Base-by-base conservation (phyloP, 352 stramenopile genomes). In the Peronospora destructor region DNA sequence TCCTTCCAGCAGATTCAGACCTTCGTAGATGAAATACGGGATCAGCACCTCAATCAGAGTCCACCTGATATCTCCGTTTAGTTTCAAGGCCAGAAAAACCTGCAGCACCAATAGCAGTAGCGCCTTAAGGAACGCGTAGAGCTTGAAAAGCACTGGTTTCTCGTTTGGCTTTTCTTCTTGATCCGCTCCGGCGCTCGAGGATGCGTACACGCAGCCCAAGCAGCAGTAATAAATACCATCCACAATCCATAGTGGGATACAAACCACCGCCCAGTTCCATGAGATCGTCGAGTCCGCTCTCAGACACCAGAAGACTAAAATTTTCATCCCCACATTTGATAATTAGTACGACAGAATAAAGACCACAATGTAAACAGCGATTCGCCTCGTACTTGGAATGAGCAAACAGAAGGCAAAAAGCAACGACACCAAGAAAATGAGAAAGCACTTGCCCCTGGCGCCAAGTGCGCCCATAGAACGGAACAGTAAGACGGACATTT, bases 381-480 rank as follows among this genome's bases (percentile, higher is more conserved):
- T 37, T 43, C 25, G 13, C n/a, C 8, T 59, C 75, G 59, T 72
- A 91, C 81, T 84, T 19, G 82, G 82, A 50, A 91, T 91, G 61
- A 90, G 78, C 37, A 87, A 64, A 61, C 91, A 90, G 59, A 93
- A 91, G n/a, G 56, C 66, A 58, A 93, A 86, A 14, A 89, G 71
- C 42, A 90, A 50, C 45, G 78, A 76, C 45, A 93, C 70, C 7
- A 81, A 55, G 25, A 73, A 41, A 35, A 93, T 89, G 32, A 93
- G 75, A 26, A 83, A 23, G 32, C 64, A 81, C 30, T 89, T 88
- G 39, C 78, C 76, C 45, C 59, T 71, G 23, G 72, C 48, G 4
- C 82, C 82, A 17, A 89, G 81, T 13, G 78, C 76, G 14, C 77
- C 77, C 36, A 92, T 73, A 34, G 82, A 89, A 11, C 76, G 67